Evolutionary conservation across 2,329 filamentous ascomycete genomes (phyloP).

Genomic region (Fusarium globosum): DNA sequence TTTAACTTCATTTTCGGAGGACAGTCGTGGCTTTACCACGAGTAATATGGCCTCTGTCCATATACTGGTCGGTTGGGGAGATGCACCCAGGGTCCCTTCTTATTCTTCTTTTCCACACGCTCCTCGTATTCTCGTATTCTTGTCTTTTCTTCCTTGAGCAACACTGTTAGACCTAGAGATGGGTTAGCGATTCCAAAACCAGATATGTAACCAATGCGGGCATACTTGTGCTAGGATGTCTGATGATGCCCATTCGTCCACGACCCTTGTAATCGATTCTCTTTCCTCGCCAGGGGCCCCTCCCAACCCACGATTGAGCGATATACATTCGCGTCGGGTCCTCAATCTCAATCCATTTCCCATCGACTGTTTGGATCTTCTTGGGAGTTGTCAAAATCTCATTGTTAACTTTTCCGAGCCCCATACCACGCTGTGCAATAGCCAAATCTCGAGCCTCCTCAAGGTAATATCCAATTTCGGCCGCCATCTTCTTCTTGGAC

Average conservation of each 20-base stretch:
- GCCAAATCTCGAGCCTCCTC: constrained; percentile 85
- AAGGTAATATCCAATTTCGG: constrained; percentile 82
- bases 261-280: constrained; percentile 79
- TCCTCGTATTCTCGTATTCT: constrained; percentile 84
- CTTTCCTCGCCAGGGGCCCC: constrained; percentile 70
- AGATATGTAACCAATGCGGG: constrained; percentile 41
- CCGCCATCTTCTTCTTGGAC: constrained; percentile 91
- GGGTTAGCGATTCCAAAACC: constrained; percentile 29
- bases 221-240: constrained; percentile 80
- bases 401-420: constrained; percentile 64
- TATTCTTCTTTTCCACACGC: constrained; percentile 77
- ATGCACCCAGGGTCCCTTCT: constrained; percentile 85
- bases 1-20: background rate
- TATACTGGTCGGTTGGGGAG: constrained; percentile 87
- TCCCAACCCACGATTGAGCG: constrained; percentile 91
- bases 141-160: constrained; percentile 95
- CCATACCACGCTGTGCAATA: constrained; percentile 86
- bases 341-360: constrained; percentile 74
- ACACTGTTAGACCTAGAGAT: constrained; percentile 73
- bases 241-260: constrained; percentile 75
- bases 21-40: constrained; percentile 72
- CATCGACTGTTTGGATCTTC: constrained; percentile 79
- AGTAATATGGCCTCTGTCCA: constrained; percentile 88
- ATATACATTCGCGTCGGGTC: constrained; percentile 90
- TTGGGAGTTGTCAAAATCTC: constrained; percentile 52